A percentile compares a stretch with the other conserved stretches of the same genome.
Evolutionary conservation across 305 asterid species (phyloP).

Genomic region (Nicotiana rustica): DNA sequence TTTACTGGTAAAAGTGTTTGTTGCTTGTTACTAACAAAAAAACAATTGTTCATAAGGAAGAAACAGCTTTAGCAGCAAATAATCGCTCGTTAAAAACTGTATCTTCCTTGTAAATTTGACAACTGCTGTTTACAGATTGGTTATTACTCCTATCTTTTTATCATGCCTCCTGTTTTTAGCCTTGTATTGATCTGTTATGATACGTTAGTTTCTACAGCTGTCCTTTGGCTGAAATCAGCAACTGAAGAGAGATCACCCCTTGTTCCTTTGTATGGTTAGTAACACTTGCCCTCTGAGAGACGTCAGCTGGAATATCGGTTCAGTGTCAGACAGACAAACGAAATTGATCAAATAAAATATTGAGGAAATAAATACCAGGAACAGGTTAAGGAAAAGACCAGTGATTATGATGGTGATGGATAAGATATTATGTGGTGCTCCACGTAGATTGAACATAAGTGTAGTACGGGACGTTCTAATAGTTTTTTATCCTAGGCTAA

Average conservation of each 20-base stretch:
- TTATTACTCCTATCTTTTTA: neutral
- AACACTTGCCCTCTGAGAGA: neutral
- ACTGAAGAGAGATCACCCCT: neutral
- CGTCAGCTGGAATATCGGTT: neutral
- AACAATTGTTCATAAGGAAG: neutral
- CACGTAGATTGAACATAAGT: neutral
- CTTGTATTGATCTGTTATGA: neutral
- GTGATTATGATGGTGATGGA: neutral
- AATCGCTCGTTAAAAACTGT: neutral
- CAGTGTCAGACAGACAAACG: neutral
- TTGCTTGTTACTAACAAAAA: neutral
- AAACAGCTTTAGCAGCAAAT: conserved; percentile 3
- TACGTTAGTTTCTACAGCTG: neutral
- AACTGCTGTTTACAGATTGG: conserved; percentile 6
- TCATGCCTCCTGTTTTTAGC: neutral
- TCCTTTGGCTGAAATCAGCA: neutral
- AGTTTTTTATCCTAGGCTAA: neutral
- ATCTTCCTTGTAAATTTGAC: neutral
- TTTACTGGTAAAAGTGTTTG: neutral
- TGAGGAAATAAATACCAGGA: neutral
- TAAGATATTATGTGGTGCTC: neutral
- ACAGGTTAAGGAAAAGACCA: neutral
- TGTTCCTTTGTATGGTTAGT: neutral
- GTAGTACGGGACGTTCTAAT: neutral
- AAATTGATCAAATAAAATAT: neutral